Evolutionary conservation across 352 stramenopile genomes (phyloP), one percentile per base, ranked within the genome.

Genomic region (Phytophthora europaea): DNA sequence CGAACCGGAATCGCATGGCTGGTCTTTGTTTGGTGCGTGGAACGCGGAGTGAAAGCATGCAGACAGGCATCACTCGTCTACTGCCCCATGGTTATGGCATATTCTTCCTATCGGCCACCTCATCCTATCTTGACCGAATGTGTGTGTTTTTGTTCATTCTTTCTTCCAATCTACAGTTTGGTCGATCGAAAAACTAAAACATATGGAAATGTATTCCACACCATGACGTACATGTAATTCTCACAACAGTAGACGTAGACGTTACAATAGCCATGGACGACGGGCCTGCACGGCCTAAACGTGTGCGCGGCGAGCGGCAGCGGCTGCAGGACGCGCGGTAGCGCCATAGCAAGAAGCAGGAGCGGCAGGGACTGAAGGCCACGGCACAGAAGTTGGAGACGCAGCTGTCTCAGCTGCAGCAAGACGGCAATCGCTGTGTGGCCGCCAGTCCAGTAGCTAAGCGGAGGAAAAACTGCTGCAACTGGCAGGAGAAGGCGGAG

Each of bases 1-100:
- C 65, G 52, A 72, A 67, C 45, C 65, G 65, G 23, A 72, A 72
- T 51, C 48, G 51, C 65, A 67, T 72, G 47, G 48, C 15, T 45
- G 57, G 31, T 71, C 45, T 70, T 34, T 38, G 23, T 57, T 23
- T 0, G 16, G 26, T 12, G 51, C 13, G 33, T 22, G 20, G 56
- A 64, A 70, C 40, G 40, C 28, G 23, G 64, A 71, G 65, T 71
- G 64, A 28, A 15, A 50, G 16, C 43, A 22, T n/a, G 43, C 43
- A 13, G 18, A 5, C 43, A 50, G 16, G 15, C 38, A n/a, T 13
- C 28, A 31, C 4, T 31, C 28, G 28, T 31, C 28, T 31, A 31
- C 28, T 31, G 28, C 28, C 23, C 23, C 23, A 26, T 26, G 23
- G 23, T 26, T n/a, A n/a, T 31, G 26, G 26, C 43, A n/a, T 22